Base-by-base conservation (phyloP, 805 yeast genomes). In the Candida andamanensis region DNA sequence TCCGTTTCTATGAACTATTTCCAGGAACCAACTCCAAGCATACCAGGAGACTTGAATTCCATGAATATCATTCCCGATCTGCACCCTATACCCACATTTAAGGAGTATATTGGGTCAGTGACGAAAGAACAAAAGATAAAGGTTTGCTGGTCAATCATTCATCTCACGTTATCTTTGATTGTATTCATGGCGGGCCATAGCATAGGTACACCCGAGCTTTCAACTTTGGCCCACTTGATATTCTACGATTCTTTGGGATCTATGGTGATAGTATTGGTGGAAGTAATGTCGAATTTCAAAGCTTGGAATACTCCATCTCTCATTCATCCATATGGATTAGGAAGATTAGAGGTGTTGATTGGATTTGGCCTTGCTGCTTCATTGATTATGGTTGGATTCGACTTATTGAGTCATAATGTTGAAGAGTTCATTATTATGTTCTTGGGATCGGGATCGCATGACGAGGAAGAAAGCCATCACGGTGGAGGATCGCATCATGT, bases 1-100 rank as follows among this genome's bases (percentile, higher is more conserved):
- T 87, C 96, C 6, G 95, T 90, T 5, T 86, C 95, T 4, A 83
- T 90, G 92, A 89, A 90, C 55, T 72, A 90, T 53, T 90, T 92
- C 54, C 95, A 85, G 56, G 97, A 90, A 50, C 95, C 97, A 1
- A 82, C 87, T 11, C 63, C 65, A 3, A 47, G 55, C 3, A 30
- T 17, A 12, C 22, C 22, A 8, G 15, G 46, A 41, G 42, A 24
- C 13, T 75, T 68, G 24, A 67, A 79, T 22, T 78, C 82, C 4
- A 82, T 87, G 1, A 58, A 67, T 4, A 20, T 27, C 8, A 60
- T 78, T 12, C 85, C 87, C 0, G 72, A 72, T 21, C 71, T 72
- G 46, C 72, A 80, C 42, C 85, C 87, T 12, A 77, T 87, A 6
- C 96, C 96, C 2, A 80, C 74, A 15, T 47, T 72, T 11, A 51